A percentile compares a stretch with the other conserved stretches of the same genome.
phyloP scores from a whole-genome alignment of 495 filamentous ascomycete species.

The Ramalina peruviana region DNA sequence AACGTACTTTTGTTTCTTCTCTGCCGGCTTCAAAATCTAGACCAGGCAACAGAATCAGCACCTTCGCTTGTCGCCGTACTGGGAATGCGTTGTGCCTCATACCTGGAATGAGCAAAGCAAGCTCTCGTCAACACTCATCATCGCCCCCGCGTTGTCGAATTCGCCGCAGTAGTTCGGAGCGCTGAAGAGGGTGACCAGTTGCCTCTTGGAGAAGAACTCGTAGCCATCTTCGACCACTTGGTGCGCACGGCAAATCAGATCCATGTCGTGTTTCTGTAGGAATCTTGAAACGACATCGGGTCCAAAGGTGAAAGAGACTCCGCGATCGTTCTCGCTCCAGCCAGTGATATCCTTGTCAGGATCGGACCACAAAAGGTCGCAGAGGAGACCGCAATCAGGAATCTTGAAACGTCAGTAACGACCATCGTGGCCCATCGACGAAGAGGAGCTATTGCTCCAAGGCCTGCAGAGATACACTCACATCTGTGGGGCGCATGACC shows the following conservation, averaged over 20 bases:
- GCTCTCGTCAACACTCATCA: constrained; percentile 99
- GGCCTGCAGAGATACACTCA: constrained; percentile 33
- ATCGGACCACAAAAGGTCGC: constrained; percentile 96
- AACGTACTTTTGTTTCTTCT: constrained; percentile 99
- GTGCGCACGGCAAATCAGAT: constrained; percentile 95
- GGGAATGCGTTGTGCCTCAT: constrained; percentile 12
- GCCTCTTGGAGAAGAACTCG: constrained; percentile 98
- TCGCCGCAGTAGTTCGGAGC: constrained; percentile 99
- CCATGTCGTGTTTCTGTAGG: constrained; percentile 99
- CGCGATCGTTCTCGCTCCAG: constrained; percentile 98
- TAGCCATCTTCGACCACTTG: constrained; percentile 99
- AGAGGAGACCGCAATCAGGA: constrained; percentile 92
- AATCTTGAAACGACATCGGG: constrained; percentile 98
- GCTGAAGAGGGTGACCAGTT: constrained; percentile 94
- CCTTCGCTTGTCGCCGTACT: neutral
- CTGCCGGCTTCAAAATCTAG: constrained; percentile 96
- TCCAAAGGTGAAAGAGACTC: constrained; percentile 97
- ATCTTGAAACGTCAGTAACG: constrained; percentile 52
- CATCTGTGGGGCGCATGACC: constrained; percentile 97
- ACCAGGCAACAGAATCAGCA: constrained; percentile 8
- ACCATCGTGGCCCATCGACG: neutral
- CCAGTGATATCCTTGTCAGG: constrained; percentile 99
- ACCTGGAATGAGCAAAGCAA: constrained; percentile 99
- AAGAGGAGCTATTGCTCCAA: neutral
- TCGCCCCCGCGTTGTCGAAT: constrained; percentile 97